Evolutionary conservation across 768 basidiomycete species (phyloP), one percentile per base, ranked within the genome.

Genomic region (Termitomyces sp.): DNA sequence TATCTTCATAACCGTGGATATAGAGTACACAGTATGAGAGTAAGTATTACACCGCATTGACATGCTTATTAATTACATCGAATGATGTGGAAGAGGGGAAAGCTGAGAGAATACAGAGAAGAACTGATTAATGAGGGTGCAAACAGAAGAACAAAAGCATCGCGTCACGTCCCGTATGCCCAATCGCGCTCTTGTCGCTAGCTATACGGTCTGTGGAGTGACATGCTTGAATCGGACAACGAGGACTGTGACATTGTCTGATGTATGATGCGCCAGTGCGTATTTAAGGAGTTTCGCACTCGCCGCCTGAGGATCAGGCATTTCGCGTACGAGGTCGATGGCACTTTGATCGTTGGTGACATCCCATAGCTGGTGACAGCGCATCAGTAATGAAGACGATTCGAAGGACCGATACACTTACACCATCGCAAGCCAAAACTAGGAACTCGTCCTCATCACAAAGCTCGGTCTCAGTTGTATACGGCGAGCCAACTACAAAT

Each of bases 371-470:
- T 98, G 41, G 50, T 58, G 44, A 18, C 52, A 56, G 26, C 48
- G 13, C 16, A 60, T 69, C 33, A 68, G 61, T 33, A 20, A 60
- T 36, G 30, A 26, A 23, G 55, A 33, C 20, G 23, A 9, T 30
- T 54, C 3, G 8, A 30, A 20, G 30, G 53, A 43, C 41, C 38
- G 60, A 44, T 5, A 40, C 5, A 82, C 94, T 66, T 71, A 98
- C 96, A 64, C 97, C 97, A 72, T 99, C 97, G 69, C 97, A 99
- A 23, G 97, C 97, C 60, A 99, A 81, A 59, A 99, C 91, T 64
- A 98, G 70, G 71, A 96, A 93, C 70, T 98, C 96, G 69, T 98
- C 97, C 5, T 92, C 88, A 8, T 91, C 86, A 56, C 88, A 89
- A 44, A 99, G 75, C 65, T 89, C 85, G 13, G 96, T 98, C 72